phyloP scores from a whole-genome alignment of 306 rosid genomes.

The Lathyrus aphaca region DNA sequence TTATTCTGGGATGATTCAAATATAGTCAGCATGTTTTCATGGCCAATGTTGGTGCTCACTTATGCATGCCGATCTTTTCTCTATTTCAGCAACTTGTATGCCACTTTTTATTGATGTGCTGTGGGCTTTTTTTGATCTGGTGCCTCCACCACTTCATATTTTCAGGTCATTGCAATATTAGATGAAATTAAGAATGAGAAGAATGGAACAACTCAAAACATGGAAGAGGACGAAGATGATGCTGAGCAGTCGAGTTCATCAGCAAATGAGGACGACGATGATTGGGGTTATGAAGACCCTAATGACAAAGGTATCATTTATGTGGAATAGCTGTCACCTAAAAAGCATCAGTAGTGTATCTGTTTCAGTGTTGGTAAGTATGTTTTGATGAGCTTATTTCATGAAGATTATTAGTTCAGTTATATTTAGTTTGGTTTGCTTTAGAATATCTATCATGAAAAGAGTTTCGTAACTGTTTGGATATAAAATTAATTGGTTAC shows the following conservation, averaged over 20 bases:
- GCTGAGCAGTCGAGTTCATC: constrained; percentile 48
- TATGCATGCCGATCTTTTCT: constrained; percentile 25
- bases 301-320: constrained; percentile 78
- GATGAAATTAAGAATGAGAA: constrained; percentile 79
- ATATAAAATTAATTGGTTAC: constrained; percentile 13
- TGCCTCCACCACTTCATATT: constrained; percentile 25
- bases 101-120: constrained; percentile 10
- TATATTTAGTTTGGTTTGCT: constrained; percentile 13
- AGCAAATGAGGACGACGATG: constrained; percentile 46
- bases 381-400: constrained; percentile 36
- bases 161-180: constrained; percentile 87
- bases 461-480: not conserved
- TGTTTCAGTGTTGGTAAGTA: constrained; percentile 49
- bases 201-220: constrained; percentile 35
- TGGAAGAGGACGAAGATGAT: constrained; percentile 43
- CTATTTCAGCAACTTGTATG: constrained; percentile 33
- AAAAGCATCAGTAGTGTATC: constrained; percentile 26
- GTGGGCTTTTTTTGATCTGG: constrained; percentile 33
- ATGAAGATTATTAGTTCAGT: constrained; percentile 1
- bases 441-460: constrained; percentile 11
- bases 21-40: not conserved
- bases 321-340: constrained; percentile 56
- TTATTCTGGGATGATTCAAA: no score
- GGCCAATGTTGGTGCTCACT: not conserved
- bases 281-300: constrained; percentile 73